Evolutionary conservation across 768 basidiomycete genomes (phyloP), one percentile per base, ranked within the genome.

Genomic region (Hericium alpestre): DNA sequence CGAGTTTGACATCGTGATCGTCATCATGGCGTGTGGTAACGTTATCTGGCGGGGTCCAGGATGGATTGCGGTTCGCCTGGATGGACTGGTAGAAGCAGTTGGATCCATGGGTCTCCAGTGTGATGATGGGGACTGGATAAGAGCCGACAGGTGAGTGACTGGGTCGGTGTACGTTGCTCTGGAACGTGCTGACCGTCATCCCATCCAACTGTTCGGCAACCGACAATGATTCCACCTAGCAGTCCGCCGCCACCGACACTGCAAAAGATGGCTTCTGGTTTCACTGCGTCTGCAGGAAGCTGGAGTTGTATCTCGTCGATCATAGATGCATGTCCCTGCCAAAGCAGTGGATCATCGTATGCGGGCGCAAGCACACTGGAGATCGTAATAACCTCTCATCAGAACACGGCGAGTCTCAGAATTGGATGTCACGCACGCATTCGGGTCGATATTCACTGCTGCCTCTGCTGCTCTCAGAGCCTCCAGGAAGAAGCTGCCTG

Each of bases 281-380:
- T 78, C 9, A 5, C 32, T 40, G 50, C 54, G 0, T 57, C 63
- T 2, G 61, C 59, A 0, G 68, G 68, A 4, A 89, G 71, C 59
- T 88, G 84, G 10, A 66, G 64, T 16, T 72, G 66, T 46, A 88
- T 80, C 64, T 90, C 89, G 15, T 70, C 64, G 41, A 90, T 72
- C 76, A 90, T 82, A 16, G 86, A 84, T n/a, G 81, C 76, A 63
- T 90, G 86, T 1, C 89, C 89, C 65, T 83, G 76, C 88, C 88
- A 90, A 13, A 90, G 54, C 3, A 76, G 66, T 7, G 80, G 78
- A 63, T 88, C 74, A 47, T 90, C 85, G 59, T 87, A 90, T 4
- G 88, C 79, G 3, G 86, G 85, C 10, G 87, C 76, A 68, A 87
- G 72, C 12, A 89, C 74, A 1, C 86, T 88, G 54, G 10, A 37